Conservation (phyloP, 257 asterid genomes). For the Ophiorrhiza pumila region DNA sequence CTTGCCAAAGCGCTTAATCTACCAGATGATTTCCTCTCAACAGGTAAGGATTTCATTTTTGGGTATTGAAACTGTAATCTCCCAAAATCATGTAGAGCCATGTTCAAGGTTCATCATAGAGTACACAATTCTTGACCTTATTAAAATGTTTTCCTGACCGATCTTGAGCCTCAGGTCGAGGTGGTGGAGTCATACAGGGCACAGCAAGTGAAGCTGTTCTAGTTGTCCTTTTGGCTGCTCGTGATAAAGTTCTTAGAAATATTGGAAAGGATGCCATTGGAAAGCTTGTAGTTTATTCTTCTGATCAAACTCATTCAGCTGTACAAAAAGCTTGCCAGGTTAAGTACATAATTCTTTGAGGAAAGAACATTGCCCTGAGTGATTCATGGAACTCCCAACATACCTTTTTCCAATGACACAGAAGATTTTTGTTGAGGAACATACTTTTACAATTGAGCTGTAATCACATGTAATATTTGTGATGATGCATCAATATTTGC, state of each 20-base stretch:
- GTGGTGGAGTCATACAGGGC: constrained; percentile 95
- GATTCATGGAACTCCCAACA: background rate
- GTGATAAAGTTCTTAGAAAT: constrained; percentile 62
- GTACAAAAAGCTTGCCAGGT: constrained; percentile 92
- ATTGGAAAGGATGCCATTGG: constrained; percentile 65
- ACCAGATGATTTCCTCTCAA: constrained; percentile 70
- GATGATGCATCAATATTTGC: background rate
- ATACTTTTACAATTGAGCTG: background rate
- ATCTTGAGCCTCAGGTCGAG: constrained; percentile 52
- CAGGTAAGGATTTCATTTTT: constrained; percentile 34
- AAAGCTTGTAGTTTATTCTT: constrained; percentile 69
- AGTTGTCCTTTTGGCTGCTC: constrained; percentile 93
- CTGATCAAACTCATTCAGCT: constrained; percentile 90
- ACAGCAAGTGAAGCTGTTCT: constrained; percentile 92
- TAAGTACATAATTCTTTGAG: background rate
- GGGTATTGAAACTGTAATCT: background rate
- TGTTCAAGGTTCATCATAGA: background rate
- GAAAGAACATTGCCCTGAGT: background rate
- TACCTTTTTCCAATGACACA: background rate
- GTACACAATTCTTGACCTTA: background rate
- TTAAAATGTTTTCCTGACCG: constrained; percentile 13
- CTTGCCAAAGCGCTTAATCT: constrained; percentile 80
- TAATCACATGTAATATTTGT: background rate
- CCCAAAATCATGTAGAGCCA: background rate
- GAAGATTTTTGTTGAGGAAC: background rate